A percentile compares a stretch with the other conserved stretches of the same genome.
phyloP scores from a whole-genome alignment of 2,329 filamentous ascomycete species.

The Colletotrichum spaethianum region DNA sequence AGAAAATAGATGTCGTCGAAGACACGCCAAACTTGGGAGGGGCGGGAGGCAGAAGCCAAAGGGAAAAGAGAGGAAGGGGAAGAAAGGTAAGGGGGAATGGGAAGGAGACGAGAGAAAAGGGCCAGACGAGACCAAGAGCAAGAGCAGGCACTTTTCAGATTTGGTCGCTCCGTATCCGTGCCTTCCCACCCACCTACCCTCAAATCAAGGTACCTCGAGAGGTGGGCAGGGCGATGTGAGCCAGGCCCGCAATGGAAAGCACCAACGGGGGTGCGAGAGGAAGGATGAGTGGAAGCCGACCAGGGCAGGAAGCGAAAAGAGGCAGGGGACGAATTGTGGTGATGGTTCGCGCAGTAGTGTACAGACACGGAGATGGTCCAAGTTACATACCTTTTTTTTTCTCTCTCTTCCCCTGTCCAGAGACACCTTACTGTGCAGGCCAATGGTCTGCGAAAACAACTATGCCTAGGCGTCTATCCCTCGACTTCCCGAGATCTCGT shows the following conservation, averaged over 20 bases:
- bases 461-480: neutral
- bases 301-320: constrained; percentile 20
- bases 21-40: constrained; percentile 23
- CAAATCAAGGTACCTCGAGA: constrained; percentile 27
- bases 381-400: constrained; percentile 12
- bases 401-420: too few relatives aligned
- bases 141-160: constrained; percentile 4
- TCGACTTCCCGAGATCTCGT: neutral
- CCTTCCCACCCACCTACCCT: constrained; percentile 10
- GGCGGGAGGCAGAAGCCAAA: constrained; percentile 6
- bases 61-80: constrained; percentile 34
- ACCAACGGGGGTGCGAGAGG: constrained; percentile 14
- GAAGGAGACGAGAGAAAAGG: constrained; percentile 27
- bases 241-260: constrained; percentile 24
- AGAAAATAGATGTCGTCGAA: constrained; percentile 27
- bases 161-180: constrained; percentile 6
- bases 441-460: neutral
- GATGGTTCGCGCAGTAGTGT: neutral
- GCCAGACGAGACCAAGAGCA: neutral
- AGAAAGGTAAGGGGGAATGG: constrained; percentile 32
- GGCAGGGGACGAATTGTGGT: neutral
- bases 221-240: constrained; percentile 24
- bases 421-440: neutral
- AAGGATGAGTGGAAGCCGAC: constrained; percentile 22
- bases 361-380: neutral